Percentiles rank a stretch among this genome's conserved stretches.
Evolutionary conservation across 768 basidiomycete genomes (phyloP).

Genomic region (Phaffia australis): DNA sequence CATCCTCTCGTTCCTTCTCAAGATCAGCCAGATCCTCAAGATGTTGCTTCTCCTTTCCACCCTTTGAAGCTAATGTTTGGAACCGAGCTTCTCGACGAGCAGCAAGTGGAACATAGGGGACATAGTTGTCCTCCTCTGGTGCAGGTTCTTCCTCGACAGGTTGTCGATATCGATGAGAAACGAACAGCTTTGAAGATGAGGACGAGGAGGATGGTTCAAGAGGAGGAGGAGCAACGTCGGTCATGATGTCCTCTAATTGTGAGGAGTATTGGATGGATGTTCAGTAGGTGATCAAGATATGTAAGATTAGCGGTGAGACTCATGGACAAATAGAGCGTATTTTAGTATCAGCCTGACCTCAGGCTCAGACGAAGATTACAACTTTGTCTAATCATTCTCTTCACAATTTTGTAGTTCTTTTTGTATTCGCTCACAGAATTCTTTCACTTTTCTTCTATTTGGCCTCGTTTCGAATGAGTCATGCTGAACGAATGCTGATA

Average conservation of each 20-base stretch:
- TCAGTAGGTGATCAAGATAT: no score
- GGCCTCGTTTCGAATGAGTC: no score
- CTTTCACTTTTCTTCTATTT: no score
- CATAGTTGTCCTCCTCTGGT: conserved; percentile 15
- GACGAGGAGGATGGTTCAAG: neutral
- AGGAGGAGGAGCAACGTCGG: neutral
- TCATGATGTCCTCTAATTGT: neutral
- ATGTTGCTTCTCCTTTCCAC: conserved; percentile 46
- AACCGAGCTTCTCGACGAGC: conserved; percentile 21
- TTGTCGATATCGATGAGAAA: conserved; percentile 10
- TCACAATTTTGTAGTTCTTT: no score
- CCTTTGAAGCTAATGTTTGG: conserved; percentile 26
- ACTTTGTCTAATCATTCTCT: no score
- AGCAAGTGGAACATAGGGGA: conserved; percentile 25
- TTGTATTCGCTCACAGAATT: no score
- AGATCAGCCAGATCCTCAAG: conserved; percentile 40
- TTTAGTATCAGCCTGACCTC: no score
- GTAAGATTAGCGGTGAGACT: no score
- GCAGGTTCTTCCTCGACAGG: neutral
- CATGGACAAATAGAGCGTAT: no score
- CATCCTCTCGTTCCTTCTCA: conserved; percentile 60
- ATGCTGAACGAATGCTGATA: no score
- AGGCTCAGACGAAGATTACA: no score
- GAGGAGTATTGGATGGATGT: neutral
- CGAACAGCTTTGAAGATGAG: neutral